Conservation (phyloP, 2,329 filamentous ascomycete genomes). For the Alternaria arborescens region DNA sequence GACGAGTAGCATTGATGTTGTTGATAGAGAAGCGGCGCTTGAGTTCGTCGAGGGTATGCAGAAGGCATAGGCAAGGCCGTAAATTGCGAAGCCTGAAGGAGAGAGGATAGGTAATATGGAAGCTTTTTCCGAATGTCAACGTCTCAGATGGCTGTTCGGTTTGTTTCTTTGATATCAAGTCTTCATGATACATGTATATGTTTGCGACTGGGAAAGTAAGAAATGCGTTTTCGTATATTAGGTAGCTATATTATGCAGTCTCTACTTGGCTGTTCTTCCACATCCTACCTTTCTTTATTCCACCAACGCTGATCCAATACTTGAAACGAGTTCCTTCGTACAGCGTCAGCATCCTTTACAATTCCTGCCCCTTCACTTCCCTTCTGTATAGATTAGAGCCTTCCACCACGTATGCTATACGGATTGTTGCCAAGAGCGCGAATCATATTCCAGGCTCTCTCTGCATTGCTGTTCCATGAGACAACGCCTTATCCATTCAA, state of each 20-base stretch:
- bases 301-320: neutral
- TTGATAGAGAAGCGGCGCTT: slow-evolving; percentile 84
- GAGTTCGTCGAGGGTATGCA: slow-evolving; percentile 92
- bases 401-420: neutral
- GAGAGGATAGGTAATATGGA: neutral
- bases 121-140: neutral
- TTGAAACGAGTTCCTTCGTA: neutral
- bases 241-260: neutral
- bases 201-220: neutral
- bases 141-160: neutral
- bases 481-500: too few species aligned
- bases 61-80: slow-evolving; percentile 25
- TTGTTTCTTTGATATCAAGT: neutral
- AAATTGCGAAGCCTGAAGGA: neutral
- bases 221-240: neutral
- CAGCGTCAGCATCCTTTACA: neutral
- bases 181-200: neutral
- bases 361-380: neutral
- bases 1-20: slow-evolving; percentile 92
- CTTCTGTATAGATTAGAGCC: neutral
- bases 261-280: neutral
- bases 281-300: neutral
- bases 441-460: neutral
- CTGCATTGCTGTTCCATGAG: neutral
- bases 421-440: neutral